Evolutionary conservation across 257 asterid genomes (phyloP), one percentile per base, ranked within the genome.

Genomic region (Solanum stenotomum): DNA sequence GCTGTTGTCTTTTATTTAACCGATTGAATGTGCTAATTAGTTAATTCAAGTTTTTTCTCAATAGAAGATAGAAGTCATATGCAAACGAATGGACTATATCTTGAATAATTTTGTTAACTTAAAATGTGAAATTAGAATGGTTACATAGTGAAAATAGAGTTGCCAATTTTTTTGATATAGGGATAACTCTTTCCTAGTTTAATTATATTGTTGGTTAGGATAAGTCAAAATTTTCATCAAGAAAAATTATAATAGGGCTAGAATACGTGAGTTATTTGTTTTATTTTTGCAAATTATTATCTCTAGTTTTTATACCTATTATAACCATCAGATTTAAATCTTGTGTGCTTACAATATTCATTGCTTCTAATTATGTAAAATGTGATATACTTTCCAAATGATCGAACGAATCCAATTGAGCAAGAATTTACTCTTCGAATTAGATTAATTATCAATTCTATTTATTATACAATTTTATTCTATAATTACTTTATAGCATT

Each of bases 221-320:
- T 59, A 22, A 59, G 68, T 59, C 0, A 8, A 2, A 59, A 8
- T 42, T 42, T 42, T 42, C 49, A 38, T 38, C 3, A 38, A 38
- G 10, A 38, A 38, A 38, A 38, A 8, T 38, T 8, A 38, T 0
- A 38, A 38, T 38, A 38, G 44, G 13, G 13, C 13, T 40, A 40
- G 44, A 40, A 40, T 40, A 40, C 4, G 1, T 61, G 68, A 22
- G 68, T 0, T 61, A 61, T 61, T 0, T 22, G 0, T 67, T 25
- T 25, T 67, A 11, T 67, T 25, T 25, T 67, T 25, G 8, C 1
- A 67, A 25, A 67, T 67, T 67, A 25, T 67, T 67, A 9, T 67
- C 0, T 25, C 18, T 25, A 25, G 34, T 25, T 67, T 67, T 0
- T 61, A 10, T n/a, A 59, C 0, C 10, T 25, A 25, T 25, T 25